Base-by-base conservation (phyloP, 2,329 filamentous ascomycete species). In the Thelonectria blattea region DNA sequence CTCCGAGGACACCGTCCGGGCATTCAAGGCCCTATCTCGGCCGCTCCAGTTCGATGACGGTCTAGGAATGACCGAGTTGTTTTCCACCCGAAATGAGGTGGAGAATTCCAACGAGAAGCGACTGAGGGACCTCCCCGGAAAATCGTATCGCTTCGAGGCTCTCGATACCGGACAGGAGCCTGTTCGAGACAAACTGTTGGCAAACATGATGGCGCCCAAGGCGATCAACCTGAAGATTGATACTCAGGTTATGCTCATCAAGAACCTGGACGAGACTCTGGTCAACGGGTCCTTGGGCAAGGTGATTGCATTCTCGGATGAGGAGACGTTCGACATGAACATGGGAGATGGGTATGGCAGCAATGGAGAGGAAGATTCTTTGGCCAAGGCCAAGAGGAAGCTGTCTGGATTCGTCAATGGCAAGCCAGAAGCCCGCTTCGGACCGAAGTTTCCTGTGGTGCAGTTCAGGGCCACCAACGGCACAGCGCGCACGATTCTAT, bases 231-330 rank as follows among this genome's bases (percentile, higher is more conserved):
- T 99, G 30, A 98, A 97, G 75, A 89, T 95, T 64, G 92, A 93
- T 10, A 92, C 95, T 0, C 96, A 99, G 73, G 96, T 99, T 46
- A 99, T 99, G 95, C 81, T 99, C n/a, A 97, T 99, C 82, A 99
- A 99, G 76, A 99, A 99, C 70, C 89, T 98, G 78, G 95, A 99
- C 72, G 92, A 97, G 41, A 89, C 87, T 0, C 83, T 99, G 0
- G 95, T 98, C 67, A 99, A 99, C 72, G 95, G 95, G 5, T 96
- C 94, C 0, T 82, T 99, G 10, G 95, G 95, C 22, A 93, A 91
- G 62, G 90, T 99, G 5, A 83, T 78, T 58, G 75, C 70, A 5
- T 78, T 78, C 59, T 75, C 76, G 3, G 76, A 78, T 39, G 75
- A 78, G 59, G 75, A 72, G 56, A 74, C 75, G 0, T 78, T 77